A percentile compares a stretch with the other conserved stretches of the same genome.
These are phyloP conservation scores for Eucalyptus coolabah DNA, from an alignment of 345 rosid species.

Conservation along the genomic window DNA sequence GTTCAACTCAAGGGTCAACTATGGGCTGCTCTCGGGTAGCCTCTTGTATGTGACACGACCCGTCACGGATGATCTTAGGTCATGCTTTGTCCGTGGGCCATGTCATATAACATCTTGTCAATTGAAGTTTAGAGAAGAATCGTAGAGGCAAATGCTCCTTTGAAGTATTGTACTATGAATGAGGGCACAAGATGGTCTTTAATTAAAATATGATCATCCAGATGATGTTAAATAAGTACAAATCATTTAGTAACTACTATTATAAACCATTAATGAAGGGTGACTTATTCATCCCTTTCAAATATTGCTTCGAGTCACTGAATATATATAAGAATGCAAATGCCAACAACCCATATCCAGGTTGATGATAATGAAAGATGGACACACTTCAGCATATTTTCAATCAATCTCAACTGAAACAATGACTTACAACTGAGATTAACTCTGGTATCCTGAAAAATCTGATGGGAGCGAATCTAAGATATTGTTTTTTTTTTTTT, in stretches of 20 bases:
- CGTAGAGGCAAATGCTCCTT: not conserved
- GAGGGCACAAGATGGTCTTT: not conserved
- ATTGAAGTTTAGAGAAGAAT: not conserved
- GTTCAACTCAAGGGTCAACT: too few species aligned
- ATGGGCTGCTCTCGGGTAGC: too few species aligned
- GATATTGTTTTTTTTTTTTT: too few species aligned
- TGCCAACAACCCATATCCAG: not conserved
- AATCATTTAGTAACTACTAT: not conserved
- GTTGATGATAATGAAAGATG: not conserved
- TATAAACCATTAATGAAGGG: not conserved
- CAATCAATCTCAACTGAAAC: not conserved
- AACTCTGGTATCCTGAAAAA: slow-evolving; percentile 12
- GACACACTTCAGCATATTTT: not conserved
- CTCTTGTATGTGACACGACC: too few species aligned
- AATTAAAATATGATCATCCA: not conserved
- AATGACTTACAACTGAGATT: not conserved
- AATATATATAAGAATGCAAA: not conserved
- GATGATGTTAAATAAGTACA: not conserved
- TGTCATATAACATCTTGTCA: not conserved
- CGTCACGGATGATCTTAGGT: too few species aligned
- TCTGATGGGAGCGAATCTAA: slow-evolving; percentile 20
- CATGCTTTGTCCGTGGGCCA: too few species aligned
- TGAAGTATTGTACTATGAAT: not conserved
- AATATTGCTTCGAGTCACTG: not conserved
- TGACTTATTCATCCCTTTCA: not conserved